Conservation (phyloP, 2,329 filamentous ascomycete genomes). For the Aspergillus transmontanensis region DNA sequence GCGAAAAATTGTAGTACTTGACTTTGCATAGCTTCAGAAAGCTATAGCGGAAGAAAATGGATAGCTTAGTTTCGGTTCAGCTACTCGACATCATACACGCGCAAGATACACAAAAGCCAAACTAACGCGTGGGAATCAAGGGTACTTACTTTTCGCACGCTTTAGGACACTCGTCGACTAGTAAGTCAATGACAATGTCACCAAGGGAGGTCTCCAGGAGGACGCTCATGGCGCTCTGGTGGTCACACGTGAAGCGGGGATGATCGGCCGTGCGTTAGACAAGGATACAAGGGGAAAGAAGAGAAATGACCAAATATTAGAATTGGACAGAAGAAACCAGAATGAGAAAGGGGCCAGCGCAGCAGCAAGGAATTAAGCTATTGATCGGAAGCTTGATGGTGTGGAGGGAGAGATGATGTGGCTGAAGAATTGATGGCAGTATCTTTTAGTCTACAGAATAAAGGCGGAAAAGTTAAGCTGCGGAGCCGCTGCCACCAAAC, state of each 20-base stretch:
- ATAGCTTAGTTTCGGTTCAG: conserved; percentile 62
- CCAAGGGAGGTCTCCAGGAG: conserved; percentile 89
- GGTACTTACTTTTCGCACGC: conserved; percentile 89
- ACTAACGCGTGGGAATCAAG: background rate
- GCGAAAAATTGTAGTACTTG: conserved; percentile 99
- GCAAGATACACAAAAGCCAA: conserved; percentile 7
- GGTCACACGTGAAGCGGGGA: conserved; percentile 14
- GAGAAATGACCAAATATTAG: background rate
- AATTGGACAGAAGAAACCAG: background rate
- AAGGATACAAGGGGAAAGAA: conserved; percentile 7
- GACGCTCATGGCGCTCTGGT: conserved; percentile 71
- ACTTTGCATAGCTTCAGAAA: conserved; percentile 98
- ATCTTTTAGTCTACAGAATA: background rate
- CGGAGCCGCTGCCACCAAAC: conserved; percentile 8
- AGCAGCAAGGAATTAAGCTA: background rate
- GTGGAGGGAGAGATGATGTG: background rate
- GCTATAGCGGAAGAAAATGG: conserved; percentile 54
- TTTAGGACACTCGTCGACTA: conserved; percentile 85
- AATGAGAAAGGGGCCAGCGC: background rate
- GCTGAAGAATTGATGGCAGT: background rate
- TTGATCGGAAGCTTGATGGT: background rate
- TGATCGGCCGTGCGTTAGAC: conserved; percentile 19
- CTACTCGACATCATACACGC: conserved; percentile 40
- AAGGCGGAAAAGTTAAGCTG: conserved; percentile 6
- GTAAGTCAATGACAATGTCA: conserved; percentile 91